Percentiles rank a stretch among this genome's conserved stretches.
phyloP scores from a whole-genome alignment of 176 grass and related monocot genomes.

The Avena insularis region DNA sequence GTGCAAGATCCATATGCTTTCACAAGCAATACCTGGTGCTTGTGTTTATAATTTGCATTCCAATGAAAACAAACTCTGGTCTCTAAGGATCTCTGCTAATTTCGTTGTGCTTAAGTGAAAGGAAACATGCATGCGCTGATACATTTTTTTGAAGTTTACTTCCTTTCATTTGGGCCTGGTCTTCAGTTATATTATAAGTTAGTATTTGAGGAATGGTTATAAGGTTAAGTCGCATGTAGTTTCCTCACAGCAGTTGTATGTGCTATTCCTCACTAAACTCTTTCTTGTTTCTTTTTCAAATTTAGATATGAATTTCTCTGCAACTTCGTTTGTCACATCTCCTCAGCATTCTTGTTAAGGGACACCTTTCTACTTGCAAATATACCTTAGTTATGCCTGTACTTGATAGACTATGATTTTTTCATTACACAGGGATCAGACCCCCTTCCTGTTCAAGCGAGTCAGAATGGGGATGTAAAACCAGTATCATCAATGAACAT shows the following conservation, averaged over 20 bases:
- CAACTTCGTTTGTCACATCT: conserved; percentile 5
- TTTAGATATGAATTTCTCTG: conserved; percentile 19
- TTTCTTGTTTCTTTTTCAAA: not conserved
- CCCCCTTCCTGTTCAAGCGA: conserved; percentile 50
- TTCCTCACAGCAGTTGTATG: not conserved
- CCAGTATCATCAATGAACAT: conserved; percentile 69
- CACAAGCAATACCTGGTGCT: not conserved
- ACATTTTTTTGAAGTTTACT: not conserved
- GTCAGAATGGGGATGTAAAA: conserved; percentile 61
- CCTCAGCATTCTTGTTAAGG: not conserved
- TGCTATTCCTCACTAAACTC: not conserved
- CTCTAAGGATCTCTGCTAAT: not conserved
- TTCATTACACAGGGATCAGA: conserved; percentile 53
- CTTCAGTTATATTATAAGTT: conserved; percentile 7
- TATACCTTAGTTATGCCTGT: conserved; percentile 1
- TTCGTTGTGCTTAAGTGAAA: conserved; percentile 22
- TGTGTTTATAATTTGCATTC: not conserved
- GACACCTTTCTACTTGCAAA: conserved; percentile 4
- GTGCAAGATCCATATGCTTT: conserved; percentile 38
- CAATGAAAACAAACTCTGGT: not conserved
- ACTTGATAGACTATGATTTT: conserved; percentile 13
- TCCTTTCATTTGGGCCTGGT: not conserved
- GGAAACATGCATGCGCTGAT: not conserved
- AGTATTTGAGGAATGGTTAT: conserved; percentile 10
- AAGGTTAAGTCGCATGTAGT: not conserved